These are phyloP conservation scores for Fusarium phyllophilum DNA, from an alignment of 2,329 filamentous ascomycete species.

Conservation along the genomic window DNA sequence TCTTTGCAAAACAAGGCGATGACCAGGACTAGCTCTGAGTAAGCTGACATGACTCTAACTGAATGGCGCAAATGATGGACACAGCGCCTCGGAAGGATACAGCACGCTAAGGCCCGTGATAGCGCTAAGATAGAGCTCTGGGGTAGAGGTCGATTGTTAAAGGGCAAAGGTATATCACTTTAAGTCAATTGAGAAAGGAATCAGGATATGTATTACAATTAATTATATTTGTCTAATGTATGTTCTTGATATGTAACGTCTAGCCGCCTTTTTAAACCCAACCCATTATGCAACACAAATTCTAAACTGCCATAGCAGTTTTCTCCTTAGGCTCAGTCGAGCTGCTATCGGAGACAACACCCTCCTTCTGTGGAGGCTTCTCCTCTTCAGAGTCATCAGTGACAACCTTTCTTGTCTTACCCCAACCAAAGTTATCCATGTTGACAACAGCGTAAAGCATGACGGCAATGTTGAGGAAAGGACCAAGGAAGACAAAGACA, in stretches of 20 bases:
- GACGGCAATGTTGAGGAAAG: not conserved
- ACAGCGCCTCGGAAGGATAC: too few species aligned
- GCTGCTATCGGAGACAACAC: not conserved
- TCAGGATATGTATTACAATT: not conserved
- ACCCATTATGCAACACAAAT: not conserved
- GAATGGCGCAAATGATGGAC: not conserved
- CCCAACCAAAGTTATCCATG: not conserved
- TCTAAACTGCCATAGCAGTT: not conserved
- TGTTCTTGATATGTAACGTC: not conserved
- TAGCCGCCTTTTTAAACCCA: not conserved
- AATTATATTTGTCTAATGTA: not conserved
- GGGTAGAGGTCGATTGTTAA: not conserved
- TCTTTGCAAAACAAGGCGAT: accelerated
- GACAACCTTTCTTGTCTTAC: not conserved
- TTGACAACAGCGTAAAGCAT: not conserved
- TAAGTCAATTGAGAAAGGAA: not conserved
- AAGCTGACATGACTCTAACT: not conserved
- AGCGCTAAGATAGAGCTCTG: not conserved
- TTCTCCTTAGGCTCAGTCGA: not conserved
- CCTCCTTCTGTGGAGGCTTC: not conserved
- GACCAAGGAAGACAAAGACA: not conserved
- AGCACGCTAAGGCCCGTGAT: accelerated
- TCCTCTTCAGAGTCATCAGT: not conserved
- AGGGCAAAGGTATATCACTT: accelerated
- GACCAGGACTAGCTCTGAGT: not conserved